Conservation (phyloP, 129 eudicot species). For the Cynara cardunculus region DNA sequence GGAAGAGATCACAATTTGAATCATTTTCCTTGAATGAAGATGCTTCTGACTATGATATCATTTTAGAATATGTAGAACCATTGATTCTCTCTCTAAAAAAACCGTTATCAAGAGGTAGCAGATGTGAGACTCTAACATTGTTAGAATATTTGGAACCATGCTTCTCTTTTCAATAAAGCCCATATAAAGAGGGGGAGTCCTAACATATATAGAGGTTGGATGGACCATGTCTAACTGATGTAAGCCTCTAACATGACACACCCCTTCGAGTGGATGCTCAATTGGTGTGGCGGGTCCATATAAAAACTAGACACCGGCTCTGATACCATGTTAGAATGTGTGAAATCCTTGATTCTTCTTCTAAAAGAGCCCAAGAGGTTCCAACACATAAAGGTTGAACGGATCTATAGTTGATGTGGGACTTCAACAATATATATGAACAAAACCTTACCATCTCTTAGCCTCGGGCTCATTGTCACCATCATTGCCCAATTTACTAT, state of each 20-base stretch:
- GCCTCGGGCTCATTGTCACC: constrained; percentile 66
- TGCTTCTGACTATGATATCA: too few species aligned
- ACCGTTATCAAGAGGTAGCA: too few species aligned
- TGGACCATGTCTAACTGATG: background rate
- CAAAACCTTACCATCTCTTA: constrained; percentile 65
- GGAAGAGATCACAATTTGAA: background rate
- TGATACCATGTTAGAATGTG: background rate
- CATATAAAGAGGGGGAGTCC: too few species aligned
- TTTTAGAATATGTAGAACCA: background rate
- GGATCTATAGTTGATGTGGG: background rate
- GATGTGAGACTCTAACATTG: too few species aligned
- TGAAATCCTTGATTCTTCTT: background rate
- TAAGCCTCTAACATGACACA: background rate
- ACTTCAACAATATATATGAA: background rate
- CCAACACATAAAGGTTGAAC: background rate
- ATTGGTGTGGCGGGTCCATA: background rate
- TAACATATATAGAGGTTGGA: background rate
- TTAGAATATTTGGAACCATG: too few species aligned
- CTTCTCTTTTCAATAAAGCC: too few species aligned
- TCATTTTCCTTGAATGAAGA: too few species aligned
- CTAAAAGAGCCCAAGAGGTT: background rate
- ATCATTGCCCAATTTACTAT: constrained; percentile 62
- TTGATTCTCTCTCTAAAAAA: background rate
- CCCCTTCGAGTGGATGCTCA: background rate
- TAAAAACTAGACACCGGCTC: background rate